A percentile compares a stretch with the other conserved stretches of the same genome.
These are phyloP conservation scores for Geotrichum reessii DNA, from an alignment of 1,139 yeast species.

Conservation along the genomic window DNA sequence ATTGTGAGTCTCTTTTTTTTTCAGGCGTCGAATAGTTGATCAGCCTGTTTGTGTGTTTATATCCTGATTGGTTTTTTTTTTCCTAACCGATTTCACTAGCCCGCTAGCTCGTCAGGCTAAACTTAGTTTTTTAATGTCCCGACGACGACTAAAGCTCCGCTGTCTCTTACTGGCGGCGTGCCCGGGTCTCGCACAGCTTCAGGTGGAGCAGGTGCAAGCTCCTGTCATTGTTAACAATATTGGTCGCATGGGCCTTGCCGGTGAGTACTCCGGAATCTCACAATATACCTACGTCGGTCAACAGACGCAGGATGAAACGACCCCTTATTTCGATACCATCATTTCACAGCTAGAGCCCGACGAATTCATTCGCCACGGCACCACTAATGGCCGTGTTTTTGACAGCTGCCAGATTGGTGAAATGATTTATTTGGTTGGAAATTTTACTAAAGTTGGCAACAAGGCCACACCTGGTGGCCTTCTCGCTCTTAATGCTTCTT, in stretches of 20 bases:
- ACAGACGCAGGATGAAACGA: slow-evolving; percentile 23
- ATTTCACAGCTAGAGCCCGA: slow-evolving; percentile 24
- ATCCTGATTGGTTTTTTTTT: not conserved
- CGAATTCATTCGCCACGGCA: slow-evolving; percentile 3
- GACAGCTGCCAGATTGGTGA: slow-evolving; percentile 40
- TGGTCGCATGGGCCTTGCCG: slow-evolving; percentile 56
- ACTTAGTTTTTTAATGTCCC: not conserved
- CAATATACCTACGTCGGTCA: slow-evolving; percentile 52
- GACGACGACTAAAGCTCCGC: not conserved
- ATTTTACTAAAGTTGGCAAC: slow-evolving; percentile 37
- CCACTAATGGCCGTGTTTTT: slow-evolving; percentile 32
- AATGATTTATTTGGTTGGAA: slow-evolving; percentile 44
- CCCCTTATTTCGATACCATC: slow-evolving; percentile 24
- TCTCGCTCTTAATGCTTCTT: slow-evolving; percentile 48
- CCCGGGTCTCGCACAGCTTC: slow-evolving; percentile 5
- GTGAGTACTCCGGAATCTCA: slow-evolving; percentile 58
- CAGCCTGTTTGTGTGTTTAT: not conserved
- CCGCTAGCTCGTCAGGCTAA: not conserved
- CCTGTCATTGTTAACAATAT: slow-evolving; percentile 29
- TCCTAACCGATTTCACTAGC: not conserved
- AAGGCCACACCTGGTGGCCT: slow-evolving; percentile 45
- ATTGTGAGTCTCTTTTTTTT: not conserved
- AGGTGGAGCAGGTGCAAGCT: slow-evolving; percentile 8
- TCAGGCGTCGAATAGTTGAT: not conserved
- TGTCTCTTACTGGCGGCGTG: slow-evolving; percentile 7